Base-by-base conservation (phyloP, 768 basidiomycete genomes). In the Hypholoma sublateritium region DNA sequence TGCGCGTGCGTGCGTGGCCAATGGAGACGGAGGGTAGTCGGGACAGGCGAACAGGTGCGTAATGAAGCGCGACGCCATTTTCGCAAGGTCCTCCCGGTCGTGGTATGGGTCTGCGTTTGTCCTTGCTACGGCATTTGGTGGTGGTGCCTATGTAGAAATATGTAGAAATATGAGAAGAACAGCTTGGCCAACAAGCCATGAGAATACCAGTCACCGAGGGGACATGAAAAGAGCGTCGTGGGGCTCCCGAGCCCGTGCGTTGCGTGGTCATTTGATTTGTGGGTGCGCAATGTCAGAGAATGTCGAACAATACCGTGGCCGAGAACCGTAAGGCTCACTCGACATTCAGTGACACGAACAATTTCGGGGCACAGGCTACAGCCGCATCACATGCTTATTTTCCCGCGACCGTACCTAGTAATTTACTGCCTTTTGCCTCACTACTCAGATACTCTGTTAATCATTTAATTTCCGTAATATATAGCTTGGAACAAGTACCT, bases 31-130 rank as follows among this genome's bases (percentile, higher is more conserved):
- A 3, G 92, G 89, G 25, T 85, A 78, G 59, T 94, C 91, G 2
- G 93, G 94, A 66, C 94, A 96, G 0, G 87, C 85, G 66, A 95
- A 95, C 0, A 95, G 79, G 51, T 91, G 88, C 0, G 88, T 88
- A 21, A 96, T 93, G 68, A 95, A 95, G 0, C 89, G 80, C 0
- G 81, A 86, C 50, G 87, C 85, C 44, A 93, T 71, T 17, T 82
- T 81, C 0, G 93, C 87, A 0, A 85, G 75, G 17, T 75, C 73
- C 68, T 91, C 90, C 69, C 95, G 89, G 37, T 93, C 93, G 56
- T 91, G 89, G 70, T 75, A 87, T 0, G 82, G 83, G 65, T 89
- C 86, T 4, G 67, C 22, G 16, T 8, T n/a, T 14, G 34, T 28
- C 39, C 55, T 61, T 60, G 76, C 69, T 52, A 69, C 56, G 36